A percentile compares a stretch with the other conserved stretches of the same genome.
These are phyloP conservation scores for Candida dendrica DNA, from an alignment of 805 yeast species.

Conservation along the genomic window DNA sequence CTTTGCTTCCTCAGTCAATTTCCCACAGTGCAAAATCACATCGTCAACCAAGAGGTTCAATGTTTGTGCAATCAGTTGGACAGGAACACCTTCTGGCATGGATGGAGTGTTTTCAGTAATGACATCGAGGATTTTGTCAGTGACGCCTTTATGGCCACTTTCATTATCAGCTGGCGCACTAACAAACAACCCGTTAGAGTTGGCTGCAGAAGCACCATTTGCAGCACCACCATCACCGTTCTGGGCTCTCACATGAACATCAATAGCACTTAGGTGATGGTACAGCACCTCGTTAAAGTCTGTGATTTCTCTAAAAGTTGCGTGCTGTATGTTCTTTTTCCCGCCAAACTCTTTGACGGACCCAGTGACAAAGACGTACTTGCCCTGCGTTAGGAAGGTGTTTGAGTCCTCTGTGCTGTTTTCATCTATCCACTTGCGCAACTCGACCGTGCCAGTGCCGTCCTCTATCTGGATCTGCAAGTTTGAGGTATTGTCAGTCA, in stretches of 20 bases:
- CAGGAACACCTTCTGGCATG: constrained; percentile 75
- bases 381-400: constrained; percentile 34
- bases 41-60: constrained; percentile 43
- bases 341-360: constrained; percentile 53
- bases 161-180: constrained; percentile 28
- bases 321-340: constrained; percentile 58
- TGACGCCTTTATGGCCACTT: constrained; percentile 9
- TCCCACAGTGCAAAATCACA: constrained; percentile 42
- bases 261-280: constrained; percentile 60
- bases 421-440: constrained; percentile 58
- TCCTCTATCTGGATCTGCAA: constrained; percentile 61
- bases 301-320: constrained; percentile 46
- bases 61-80: constrained; percentile 50
- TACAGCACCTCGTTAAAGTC: constrained; percentile 65
- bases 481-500: constrained; percentile 50
- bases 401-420: constrained; percentile 26
- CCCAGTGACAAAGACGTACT: constrained; percentile 55
- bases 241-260: constrained; percentile 46
- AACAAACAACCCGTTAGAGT: constrained; percentile 34
- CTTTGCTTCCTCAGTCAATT: constrained; percentile 59
- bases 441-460: constrained; percentile 64
- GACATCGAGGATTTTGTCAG: constrained; percentile 42
- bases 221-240: constrained; percentile 28
- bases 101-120: constrained; percentile 42
- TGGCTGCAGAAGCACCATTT: not conserved